Evolutionary conservation across 2,329 filamentous ascomycete species (phyloP).

Genomic region (Alternaria sp.): DNA sequence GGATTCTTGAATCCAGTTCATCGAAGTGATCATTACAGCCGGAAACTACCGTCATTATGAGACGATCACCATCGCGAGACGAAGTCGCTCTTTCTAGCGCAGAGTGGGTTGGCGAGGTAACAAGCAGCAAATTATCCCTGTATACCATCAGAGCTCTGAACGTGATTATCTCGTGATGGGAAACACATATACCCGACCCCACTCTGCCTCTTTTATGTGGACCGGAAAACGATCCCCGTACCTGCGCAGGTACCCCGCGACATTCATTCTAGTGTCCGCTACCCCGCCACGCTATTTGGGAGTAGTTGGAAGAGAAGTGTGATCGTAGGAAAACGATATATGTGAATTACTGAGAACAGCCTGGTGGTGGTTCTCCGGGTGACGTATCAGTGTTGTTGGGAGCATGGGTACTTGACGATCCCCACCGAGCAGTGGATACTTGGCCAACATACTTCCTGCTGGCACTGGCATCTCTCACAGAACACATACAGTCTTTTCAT

Average conservation of each 20-base stretch:
- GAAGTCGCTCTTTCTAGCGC: neutral
- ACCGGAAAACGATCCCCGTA: neutral
- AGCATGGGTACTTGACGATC: neutral
- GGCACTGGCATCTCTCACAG: neutral
- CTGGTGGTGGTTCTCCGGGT: neutral
- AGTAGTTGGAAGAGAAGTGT: neutral
- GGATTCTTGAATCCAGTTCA: neutral
- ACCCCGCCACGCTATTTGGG: conserved; percentile 1
- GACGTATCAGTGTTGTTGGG: neutral
- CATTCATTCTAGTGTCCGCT: neutral
- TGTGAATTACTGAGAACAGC: neutral
- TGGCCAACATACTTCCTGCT: neutral
- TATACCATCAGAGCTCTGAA: neutral
- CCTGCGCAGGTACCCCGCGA: neutral
- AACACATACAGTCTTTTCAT: neutral
- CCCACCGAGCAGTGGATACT: neutral
- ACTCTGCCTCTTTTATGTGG: neutral
- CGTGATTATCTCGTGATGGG: neutral
- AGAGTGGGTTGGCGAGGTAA: neutral
- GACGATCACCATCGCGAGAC: neutral
- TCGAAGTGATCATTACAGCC: neutral
- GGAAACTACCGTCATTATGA: neutral
- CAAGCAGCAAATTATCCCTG: neutral
- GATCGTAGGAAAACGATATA: neutral
- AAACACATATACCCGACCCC: neutral